phyloP scores from a whole-genome alignment of 371 early-diverging fungal genomes.

The Paraphysoderma sedebokerense region DNA sequence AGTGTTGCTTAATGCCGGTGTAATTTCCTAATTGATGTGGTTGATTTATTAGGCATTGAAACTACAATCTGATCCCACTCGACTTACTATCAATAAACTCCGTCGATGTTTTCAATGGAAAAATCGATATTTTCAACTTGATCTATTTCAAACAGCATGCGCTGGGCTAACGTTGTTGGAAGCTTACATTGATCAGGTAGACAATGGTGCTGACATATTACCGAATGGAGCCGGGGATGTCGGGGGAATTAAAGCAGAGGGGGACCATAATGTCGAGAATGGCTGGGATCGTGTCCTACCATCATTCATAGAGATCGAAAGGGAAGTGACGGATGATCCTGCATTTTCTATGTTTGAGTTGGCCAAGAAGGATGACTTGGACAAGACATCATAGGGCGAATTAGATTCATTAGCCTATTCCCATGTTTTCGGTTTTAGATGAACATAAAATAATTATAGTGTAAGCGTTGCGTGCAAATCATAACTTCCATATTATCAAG shows the following conservation, averaged over 20 bases:
- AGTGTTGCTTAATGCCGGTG: not conserved
- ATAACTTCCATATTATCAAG: no score
- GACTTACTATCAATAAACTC: constrained; percentile 9
- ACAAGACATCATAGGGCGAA: no score
- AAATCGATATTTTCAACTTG: constrained; percentile 18
- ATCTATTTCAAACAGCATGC: constrained; percentile 2
- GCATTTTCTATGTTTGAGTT: not conserved
- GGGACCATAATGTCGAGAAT: no score
- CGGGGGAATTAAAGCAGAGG: no score
- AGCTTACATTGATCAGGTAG: not conserved
- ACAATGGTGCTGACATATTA: not conserved
- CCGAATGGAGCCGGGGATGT: not conserved
- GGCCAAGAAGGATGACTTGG: not conserved
- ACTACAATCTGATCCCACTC: constrained; percentile 12
- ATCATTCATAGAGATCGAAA: not conserved
- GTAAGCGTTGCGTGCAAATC: no score
- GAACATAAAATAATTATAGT: no score
- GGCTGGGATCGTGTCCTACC: not conserved
- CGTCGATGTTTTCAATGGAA: constrained; percentile 16
- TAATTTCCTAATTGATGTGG: not conserved
- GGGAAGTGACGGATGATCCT: not conserved
- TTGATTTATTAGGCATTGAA: constrained; percentile 1
- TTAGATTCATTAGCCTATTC: no score
- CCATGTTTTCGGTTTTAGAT: no score
- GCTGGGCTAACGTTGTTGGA: not conserved